Evolutionary conservation across 805 yeast species (phyloP).

Genomic region (Wickerhamomyces subpelliculosus): DNA sequence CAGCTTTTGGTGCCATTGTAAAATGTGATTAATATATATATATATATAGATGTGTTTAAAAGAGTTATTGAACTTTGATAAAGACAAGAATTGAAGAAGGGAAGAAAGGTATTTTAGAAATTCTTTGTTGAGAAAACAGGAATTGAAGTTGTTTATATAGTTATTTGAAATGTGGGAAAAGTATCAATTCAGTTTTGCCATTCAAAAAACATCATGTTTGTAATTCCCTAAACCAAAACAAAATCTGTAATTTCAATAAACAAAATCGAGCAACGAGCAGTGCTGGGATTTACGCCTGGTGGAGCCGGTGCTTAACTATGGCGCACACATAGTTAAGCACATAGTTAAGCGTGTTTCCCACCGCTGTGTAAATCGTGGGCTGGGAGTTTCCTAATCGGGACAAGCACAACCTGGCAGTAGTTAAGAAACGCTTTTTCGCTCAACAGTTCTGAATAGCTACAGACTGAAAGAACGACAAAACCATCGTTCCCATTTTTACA

Average conservation of each 20-base stretch:
- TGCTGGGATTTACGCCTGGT: too few species aligned
- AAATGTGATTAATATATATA: slow-evolving; percentile 11
- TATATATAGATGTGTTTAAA: too few species aligned
- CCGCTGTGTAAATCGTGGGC: neutral
- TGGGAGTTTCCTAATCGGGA: slow-evolving; percentile 1
- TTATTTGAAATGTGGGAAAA: neutral
- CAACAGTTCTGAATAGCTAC: neutral
- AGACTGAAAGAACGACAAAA: neutral
- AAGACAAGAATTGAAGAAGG: neutral
- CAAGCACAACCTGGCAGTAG: neutral
- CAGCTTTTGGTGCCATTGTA: slow-evolving; percentile 60
- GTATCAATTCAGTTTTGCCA: too few species aligned
- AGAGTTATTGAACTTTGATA: neutral
- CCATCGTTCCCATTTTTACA: slow-evolving; percentile 8
- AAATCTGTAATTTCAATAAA: too few species aligned
- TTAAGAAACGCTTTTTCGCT: neutral
- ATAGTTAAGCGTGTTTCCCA: neutral
- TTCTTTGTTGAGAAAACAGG: slow-evolving; percentile 5
- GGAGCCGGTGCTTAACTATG: too few species aligned
- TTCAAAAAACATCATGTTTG: too few species aligned
- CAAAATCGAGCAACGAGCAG: too few species aligned
- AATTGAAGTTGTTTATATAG: slow-evolving; percentile 10
- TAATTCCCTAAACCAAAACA: neutral
- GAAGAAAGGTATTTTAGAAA: neutral
- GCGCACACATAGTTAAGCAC: neutral